phyloP scores from a whole-genome alignment of 495 filamentous ascomycete species.

The Lentithecium fluviatile region DNA sequence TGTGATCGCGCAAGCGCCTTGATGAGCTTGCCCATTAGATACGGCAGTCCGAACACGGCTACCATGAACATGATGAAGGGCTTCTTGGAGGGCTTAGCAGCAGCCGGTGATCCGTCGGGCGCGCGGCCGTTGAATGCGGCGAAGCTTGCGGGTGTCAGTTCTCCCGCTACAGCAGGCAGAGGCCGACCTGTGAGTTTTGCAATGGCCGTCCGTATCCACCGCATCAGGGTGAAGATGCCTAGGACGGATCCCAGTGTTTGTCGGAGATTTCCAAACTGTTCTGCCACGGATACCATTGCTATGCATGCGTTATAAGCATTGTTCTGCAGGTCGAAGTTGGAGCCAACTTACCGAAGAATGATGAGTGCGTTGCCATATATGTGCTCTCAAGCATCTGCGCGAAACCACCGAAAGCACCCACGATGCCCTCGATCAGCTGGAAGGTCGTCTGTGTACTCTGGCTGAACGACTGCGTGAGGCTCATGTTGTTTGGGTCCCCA shows the following conservation, averaged over 20 bases:
- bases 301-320: constrained; percentile 20
- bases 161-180: constrained; percentile 77
- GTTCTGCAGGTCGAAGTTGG: neutral
- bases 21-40: constrained; percentile 94
- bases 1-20: constrained; percentile 76
- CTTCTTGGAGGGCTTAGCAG: constrained; percentile 79
- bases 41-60: constrained; percentile 91
- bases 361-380: constrained; percentile 99
- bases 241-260: constrained; percentile 93
- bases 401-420: constrained; percentile 97
- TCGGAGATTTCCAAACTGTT: constrained; percentile 90
- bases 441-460: constrained; percentile 97
- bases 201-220: constrained; percentile 86
- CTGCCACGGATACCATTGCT: constrained; percentile 98
- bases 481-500: constrained; percentile 83
- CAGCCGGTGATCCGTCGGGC: constrained; percentile 55
- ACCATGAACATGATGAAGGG: constrained; percentile 94
- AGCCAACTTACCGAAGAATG: constrained; percentile 82
- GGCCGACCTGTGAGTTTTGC: constrained; percentile 95
- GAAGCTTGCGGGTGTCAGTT: constrained; percentile 86
- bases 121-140: constrained; percentile 77
- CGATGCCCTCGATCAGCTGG: constrained; percentile 96
- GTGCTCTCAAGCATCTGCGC: constrained; percentile 99
- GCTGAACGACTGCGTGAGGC: constrained; percentile 83
- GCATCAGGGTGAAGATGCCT: constrained; percentile 92